Evolutionary conservation across 345 rosid species (phyloP), one percentile per base, ranked within the genome.

Genomic region (Eutrema yunnanense): DNA sequence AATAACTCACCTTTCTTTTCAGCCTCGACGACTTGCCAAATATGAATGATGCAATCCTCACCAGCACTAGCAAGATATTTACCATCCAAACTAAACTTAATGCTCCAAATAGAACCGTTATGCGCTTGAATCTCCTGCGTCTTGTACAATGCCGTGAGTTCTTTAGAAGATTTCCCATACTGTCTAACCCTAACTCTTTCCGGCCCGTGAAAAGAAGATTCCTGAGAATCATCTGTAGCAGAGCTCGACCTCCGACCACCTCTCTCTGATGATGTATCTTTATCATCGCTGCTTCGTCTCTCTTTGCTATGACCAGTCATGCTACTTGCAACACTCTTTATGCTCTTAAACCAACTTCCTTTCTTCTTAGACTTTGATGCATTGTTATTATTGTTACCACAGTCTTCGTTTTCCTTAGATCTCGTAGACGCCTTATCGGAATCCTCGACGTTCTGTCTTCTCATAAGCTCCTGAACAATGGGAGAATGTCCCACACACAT

Each of bases 61-160:
- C 97, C 99, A 0, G 96, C 97, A 83, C 93, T 95, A 5, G 99
- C 99, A 73, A 95, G 89, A 83, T 89, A 87, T 63, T 84, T 88
- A 11, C 97, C 99, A 72, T 92, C 97, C 85, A 88, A 81, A 81
- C 99, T 95, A 69, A 95, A 95, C 82, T 87, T 91, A 60, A 95
- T 91, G 64, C 92, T 83, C 99, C 97, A 95, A 51, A 95, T 88
- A 7, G 96, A 95, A 29, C 99, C 99, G 7, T 73, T 85, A 67
- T 95, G 99, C 0, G 97, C 99, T 41, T 86, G 97, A 75, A 95
- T 88, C 84, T 95, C 97, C 78, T 89, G 99, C 19, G 86, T 87
- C 87, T 90, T 92, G 73, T 82, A 92, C 66, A 92, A 65, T 12
- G 93, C 93, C 1, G 92, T 88, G 44, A 95, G 78, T 75, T 95